These are phyloP conservation scores for Setaria italica DNA, from an alignment of 202 grass and related monocot genomes.

Conservation along the genomic window DNA sequence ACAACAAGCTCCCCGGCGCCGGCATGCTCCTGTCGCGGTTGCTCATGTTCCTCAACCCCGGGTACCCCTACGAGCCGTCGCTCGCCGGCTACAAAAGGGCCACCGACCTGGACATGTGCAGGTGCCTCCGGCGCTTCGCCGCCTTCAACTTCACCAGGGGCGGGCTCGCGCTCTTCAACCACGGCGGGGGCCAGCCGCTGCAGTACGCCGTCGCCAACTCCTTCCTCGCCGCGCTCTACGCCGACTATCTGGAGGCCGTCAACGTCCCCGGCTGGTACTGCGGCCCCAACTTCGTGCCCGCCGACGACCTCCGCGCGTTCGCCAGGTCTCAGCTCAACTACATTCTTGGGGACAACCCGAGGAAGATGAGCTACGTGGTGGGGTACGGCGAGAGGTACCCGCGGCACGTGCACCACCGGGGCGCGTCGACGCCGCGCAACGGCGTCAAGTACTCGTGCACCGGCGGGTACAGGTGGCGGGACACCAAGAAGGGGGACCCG, in stretches of 20 bases:
- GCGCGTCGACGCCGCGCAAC: conserved; percentile 78
- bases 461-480: conserved; percentile 69
- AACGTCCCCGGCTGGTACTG: conserved; percentile 84
- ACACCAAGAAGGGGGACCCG: conserved; percentile 66
- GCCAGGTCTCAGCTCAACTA: conserved; percentile 87
- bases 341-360: conserved; percentile 85
- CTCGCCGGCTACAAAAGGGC: conserved; percentile 65
- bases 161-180: conserved; percentile 78
- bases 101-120: conserved; percentile 76
- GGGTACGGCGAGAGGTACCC: conserved; percentile 85
- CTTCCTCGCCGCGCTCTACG: conserved; percentile 87
- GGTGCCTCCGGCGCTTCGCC: conserved; percentile 60
- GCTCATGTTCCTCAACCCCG: conserved; percentile 82
- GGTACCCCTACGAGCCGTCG: conserved; percentile 84
- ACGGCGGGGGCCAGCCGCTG: conserved; percentile 71
- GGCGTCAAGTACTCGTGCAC: conserved; percentile 87
- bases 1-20: conserved; percentile 95
- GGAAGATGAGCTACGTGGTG: conserved; percentile 94
- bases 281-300: conserved; percentile 76
- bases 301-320: conserved; percentile 60
- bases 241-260: conserved; percentile 80
- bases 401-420: conserved; percentile 72
- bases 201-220: conserved; percentile 75
- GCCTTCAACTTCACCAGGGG: conserved; percentile 80
- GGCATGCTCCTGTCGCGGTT: conserved; percentile 74